phyloP scores from a whole-genome alignment of 768 basidiomycete species.

The Suillus sp. region DNA sequence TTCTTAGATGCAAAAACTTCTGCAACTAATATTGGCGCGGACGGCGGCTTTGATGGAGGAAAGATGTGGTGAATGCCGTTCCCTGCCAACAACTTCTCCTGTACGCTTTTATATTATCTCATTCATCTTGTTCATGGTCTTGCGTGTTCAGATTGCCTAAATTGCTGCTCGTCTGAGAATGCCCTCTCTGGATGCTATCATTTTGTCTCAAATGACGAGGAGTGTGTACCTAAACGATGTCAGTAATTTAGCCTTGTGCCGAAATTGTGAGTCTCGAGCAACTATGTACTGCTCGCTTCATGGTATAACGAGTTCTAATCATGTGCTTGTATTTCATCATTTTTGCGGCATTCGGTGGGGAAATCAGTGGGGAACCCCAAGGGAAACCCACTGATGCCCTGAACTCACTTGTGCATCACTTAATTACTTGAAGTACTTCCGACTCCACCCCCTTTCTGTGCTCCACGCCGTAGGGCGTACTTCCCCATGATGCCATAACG shows the following conservation, averaged over 20 bases:
- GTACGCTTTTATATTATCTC: slow-evolving; percentile 3
- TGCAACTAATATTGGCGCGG: slow-evolving; percentile 53
- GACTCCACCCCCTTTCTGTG: background rate
- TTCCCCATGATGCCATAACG: background rate
- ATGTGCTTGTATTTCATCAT: background rate
- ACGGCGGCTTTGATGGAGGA: slow-evolving; percentile 38
- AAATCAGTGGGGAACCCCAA: background rate
- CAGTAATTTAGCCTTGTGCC: background rate
- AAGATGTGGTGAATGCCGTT: slow-evolving; percentile 26
- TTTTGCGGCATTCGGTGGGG: background rate
- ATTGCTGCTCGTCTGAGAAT: background rate
- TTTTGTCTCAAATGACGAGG: background rate
- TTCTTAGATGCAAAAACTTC: slow-evolving; percentile 93
- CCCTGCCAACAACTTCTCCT: slow-evolving; percentile 5
- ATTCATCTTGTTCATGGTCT: slow-evolving; percentile 1
- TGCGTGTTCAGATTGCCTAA: slow-evolving; percentile 4
- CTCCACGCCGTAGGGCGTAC: background rate
- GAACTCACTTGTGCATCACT: background rate
- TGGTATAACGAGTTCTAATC: background rate
- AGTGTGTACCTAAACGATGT: background rate
- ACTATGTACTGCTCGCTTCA: background rate
- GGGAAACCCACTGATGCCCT: background rate
- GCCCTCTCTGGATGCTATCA: background rate
- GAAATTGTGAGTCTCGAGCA: background rate
- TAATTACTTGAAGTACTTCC: background rate